Percentiles rank a stretch among this genome's conserved stretches.
These are phyloP conservation scores for Sextonia rubra DNA, from an alignment of 164 flowering plant genomes.

Conservation along the genomic window DNA sequence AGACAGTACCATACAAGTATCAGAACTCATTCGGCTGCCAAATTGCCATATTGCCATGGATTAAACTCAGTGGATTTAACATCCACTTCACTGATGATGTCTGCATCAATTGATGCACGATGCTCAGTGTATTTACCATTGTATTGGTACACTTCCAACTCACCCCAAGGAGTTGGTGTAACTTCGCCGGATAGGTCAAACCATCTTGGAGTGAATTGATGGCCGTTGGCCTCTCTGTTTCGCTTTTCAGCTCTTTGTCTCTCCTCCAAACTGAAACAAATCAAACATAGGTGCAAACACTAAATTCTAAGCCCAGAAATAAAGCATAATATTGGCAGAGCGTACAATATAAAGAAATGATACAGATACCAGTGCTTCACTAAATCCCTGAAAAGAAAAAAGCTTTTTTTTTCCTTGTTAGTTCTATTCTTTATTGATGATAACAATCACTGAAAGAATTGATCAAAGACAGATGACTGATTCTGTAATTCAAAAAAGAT, in stretches of 20 bases:
- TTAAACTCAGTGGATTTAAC: slow-evolving; percentile 54
- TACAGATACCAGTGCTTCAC: too few relatives aligned
- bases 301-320: background rate
- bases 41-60: slow-evolving; percentile 73
- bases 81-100: slow-evolving; percentile 30
- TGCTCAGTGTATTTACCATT: slow-evolving; percentile 70
- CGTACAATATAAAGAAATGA: too few relatives aligned
- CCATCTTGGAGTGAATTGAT: slow-evolving; percentile 68
- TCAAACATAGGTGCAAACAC: background rate
- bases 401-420: too few relatives aligned
- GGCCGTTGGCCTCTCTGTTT: slow-evolving; percentile 60
- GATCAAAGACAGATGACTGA: too few relatives aligned
- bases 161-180: slow-evolving; percentile 83
- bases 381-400: too few relatives aligned
- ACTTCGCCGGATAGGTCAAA: slow-evolving; percentile 57
- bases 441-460: too few relatives aligned
- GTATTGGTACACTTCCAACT: slow-evolving; percentile 66
- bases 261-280: slow-evolving; percentile 63
- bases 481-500: too few relatives aligned
- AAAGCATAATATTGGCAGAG: background rate
- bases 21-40: slow-evolving; percentile 23
- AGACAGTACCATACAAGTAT: background rate
- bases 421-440: too few relatives aligned
- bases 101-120: slow-evolving; percentile 45
- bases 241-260: slow-evolving; percentile 85